These are phyloP conservation scores for Wilcoxina mikolae DNA, from an alignment of 495 filamentous ascomycete species.

Conservation along the genomic window DNA sequence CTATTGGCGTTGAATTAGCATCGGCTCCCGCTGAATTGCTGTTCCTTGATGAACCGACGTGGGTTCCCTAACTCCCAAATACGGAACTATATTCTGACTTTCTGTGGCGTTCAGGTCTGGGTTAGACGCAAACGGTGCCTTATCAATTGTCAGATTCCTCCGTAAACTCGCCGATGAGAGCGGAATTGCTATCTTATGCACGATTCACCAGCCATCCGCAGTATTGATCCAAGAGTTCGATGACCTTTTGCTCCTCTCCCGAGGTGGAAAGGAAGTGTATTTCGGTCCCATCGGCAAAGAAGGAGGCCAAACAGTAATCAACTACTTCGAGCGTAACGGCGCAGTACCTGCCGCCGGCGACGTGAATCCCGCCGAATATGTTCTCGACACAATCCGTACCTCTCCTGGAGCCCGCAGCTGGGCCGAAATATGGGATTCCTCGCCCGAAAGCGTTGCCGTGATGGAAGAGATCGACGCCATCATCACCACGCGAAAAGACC, in stretches of 20 bases:
- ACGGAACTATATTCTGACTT: conserved; percentile 39
- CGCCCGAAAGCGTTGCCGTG: conserved; percentile 38
- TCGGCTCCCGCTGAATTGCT: conserved; percentile 69
- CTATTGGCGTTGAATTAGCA: conserved; percentile 84
- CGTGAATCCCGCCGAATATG: conserved; percentile 34
- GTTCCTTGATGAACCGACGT: conserved; percentile 61
- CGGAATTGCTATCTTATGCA: conserved; percentile 65
- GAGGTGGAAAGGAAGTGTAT: conserved; percentile 58
- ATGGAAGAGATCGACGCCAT: conserved; percentile 48
- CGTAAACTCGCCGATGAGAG: conserved; percentile 58
- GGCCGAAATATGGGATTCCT: conserved; percentile 58
- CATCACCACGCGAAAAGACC: conserved; percentile 39
- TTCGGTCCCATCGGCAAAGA: conserved; percentile 52
- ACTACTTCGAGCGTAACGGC: conserved; percentile 34
- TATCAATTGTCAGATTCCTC: conserved; percentile 68
- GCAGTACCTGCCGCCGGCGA: conserved; percentile 35
- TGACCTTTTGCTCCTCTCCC: conserved; percentile 55
- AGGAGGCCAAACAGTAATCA: conserved; percentile 34
- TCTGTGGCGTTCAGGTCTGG: conserved; percentile 64
- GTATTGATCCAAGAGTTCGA: conserved; percentile 64
- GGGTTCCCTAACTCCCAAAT: not conserved
- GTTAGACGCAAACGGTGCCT: conserved; percentile 72
- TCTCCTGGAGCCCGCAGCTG: conserved; percentile 46
- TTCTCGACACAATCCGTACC: conserved; percentile 32
- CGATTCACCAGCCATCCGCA: conserved; percentile 67